Evolutionary conservation across 371 early-diverging fungal species (phyloP), one percentile per base, ranked within the genome.

Genomic region (Chytridiales sp.): DNA sequence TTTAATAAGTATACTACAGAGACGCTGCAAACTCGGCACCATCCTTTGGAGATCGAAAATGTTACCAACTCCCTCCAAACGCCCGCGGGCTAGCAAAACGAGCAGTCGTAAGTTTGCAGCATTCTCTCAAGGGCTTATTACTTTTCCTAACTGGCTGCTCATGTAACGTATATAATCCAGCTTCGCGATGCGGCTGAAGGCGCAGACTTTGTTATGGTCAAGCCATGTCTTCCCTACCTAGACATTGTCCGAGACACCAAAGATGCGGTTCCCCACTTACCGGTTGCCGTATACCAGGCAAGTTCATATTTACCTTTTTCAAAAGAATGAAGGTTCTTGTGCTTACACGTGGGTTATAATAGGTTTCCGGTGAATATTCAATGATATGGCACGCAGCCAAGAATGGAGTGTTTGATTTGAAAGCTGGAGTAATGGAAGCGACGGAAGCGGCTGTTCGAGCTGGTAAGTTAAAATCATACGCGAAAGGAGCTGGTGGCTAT

Each of bases 141-240:
- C 31, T 46, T 32, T 46, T 38, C 50, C 31, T 27, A 60, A 41
- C 15, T 15, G 27, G 29, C 26, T 61, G 6, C 26, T 43, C 4
- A 31, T 61, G n/a, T 29, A 31, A 42, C 21, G 21, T 21, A 34
- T 41, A 9, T 44, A 1, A 13, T 32, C 13, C 46, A 75, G 77
- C 56, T 74, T 41, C 86, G 97, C 40, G 97, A 97, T 70, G 86
- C 91, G 64, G 81, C 76, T 19, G 98, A 97, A 73, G 98, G 98
- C 19, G 96, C 97, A 6, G 98, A 97, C 74, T 84, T 94, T 29
- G 80, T 97, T 44, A 94, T 97, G 92, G 94, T 97, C 62, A 97
- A 97, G 79, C 98, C 98, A 3, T 95, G 91, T 24, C 85, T 85
- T 58, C 95, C 95, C 26, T 97, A 97, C 72, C 77, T 97, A 40